phyloP scores from a whole-genome alignment of 2,329 filamentous ascomycete species.

The Zelopaecilomyces penicillatus region DNA sequence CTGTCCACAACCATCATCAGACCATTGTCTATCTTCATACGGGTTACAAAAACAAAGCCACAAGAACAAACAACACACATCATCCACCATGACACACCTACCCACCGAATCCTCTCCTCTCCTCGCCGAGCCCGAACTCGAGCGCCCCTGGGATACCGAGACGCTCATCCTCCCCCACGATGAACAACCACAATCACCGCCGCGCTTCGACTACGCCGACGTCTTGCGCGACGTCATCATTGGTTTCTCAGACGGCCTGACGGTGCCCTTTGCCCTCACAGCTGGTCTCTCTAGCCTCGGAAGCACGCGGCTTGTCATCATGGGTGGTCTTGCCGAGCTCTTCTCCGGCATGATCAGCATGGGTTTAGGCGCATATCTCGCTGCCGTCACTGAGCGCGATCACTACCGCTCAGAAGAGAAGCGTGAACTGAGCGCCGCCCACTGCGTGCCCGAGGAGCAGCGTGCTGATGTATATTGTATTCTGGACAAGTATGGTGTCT shows the following conservation, averaged over 20 bases:
- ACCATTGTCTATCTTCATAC: too few species aligned
- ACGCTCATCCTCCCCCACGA: slow-evolving; percentile 9
- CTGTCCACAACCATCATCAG: too few species aligned
- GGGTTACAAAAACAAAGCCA: not conserved
- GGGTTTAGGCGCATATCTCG: slow-evolving; percentile 68
- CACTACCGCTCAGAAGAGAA: slow-evolving; percentile 41
- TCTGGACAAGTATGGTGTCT: slow-evolving; percentile 42
- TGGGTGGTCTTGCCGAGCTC: slow-evolving; percentile 66
- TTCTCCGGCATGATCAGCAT: slow-evolving; percentile 70
- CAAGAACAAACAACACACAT: not conserved
- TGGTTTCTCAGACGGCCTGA: slow-evolving; percentile 70
- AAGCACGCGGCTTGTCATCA: slow-evolving; percentile 58
- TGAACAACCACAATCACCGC: slow-evolving; percentile 11
- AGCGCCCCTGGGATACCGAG: slow-evolving; percentile 19
- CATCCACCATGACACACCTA: slow-evolving; percentile 12
- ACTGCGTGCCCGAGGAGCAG: slow-evolving; percentile 35
- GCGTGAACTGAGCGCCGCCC: slow-evolving; percentile 33
- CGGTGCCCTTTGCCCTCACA: slow-evolving; percentile 70
- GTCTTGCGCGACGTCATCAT: slow-evolving; percentile 60
- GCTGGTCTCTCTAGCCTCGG: slow-evolving; percentile 61
- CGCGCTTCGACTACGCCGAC: slow-evolving; percentile 29
- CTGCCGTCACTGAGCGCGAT: slow-evolving; percentile 49
- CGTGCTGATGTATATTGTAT: slow-evolving; percentile 42
- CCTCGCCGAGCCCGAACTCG: slow-evolving; percentile 21
- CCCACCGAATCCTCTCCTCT: slow-evolving; percentile 24